Evolutionary conservation across 192 early-diverging fungal species (phyloP).

Genomic region (Backusella luteola): DNA sequence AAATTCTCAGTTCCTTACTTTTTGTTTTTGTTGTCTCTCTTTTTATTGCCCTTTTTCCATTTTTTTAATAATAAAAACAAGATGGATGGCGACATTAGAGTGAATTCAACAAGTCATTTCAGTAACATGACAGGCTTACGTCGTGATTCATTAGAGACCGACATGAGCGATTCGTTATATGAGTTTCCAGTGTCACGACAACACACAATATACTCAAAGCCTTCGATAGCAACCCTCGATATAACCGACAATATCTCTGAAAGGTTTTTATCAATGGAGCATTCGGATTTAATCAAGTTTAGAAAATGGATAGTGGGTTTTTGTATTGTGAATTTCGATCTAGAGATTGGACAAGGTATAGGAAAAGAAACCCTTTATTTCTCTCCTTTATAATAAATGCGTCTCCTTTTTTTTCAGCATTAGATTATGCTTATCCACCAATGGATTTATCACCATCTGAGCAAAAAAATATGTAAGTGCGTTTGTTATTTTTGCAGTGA

Average conservation of each 20-base stretch:
- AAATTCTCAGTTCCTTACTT: neutral
- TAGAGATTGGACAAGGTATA: slow-evolving; percentile 72
- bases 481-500: neutral
- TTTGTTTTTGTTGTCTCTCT: neutral
- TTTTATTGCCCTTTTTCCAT: neutral
- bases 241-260: slow-evolving; percentile 17
- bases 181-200: slow-evolving; percentile 4
- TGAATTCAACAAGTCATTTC: neutral
- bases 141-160: slow-evolving; percentile 11
- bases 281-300: slow-evolving; percentile 43
- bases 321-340: slow-evolving; percentile 78
- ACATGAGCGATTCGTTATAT: slow-evolving; percentile 17
- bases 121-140: neutral
- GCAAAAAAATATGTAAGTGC: slow-evolving; percentile 63
- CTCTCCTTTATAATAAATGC: neutral
- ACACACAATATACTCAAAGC: neutral
- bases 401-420: slow-evolving; percentile 39
- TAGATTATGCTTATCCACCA: slow-evolving; percentile 72
- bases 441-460: slow-evolving; percentile 64
- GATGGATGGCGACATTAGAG: neutral
- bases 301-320: slow-evolving; percentile 72
- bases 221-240: slow-evolving; percentile 10
- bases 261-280: slow-evolving; percentile 4
- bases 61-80: neutral
- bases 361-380: neutral